A percentile compares a stretch with the other conserved stretches of the same genome.
Conservation (phyloP, 495 filamentous ascomycete species). For the Pseudomonodictys pantanalensis region DNA sequence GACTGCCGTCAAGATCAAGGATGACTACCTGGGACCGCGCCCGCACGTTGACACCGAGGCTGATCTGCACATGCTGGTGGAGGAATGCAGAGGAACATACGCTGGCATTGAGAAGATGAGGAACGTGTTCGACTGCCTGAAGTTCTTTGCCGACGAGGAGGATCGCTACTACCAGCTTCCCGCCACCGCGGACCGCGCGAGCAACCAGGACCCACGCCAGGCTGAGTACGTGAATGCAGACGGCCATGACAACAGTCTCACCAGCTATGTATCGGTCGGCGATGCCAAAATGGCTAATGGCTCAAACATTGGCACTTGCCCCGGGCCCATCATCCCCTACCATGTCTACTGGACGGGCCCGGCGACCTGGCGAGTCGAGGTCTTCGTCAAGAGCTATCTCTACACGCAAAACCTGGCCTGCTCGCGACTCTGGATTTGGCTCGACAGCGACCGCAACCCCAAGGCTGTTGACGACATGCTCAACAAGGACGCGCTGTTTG, state of each 20-base stretch:
- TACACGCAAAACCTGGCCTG: constrained; percentile 58
- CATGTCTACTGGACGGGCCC: constrained; percentile 60
- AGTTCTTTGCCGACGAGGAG: constrained; percentile 48
- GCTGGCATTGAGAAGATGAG: constrained; percentile 52
- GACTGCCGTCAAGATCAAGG: constrained; percentile 47
- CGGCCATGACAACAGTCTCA: constrained; percentile 43
- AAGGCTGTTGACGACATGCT: constrained; percentile 51
- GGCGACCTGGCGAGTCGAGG: constrained; percentile 56
- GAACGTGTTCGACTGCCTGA: constrained; percentile 53
- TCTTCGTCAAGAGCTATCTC: constrained; percentile 57
- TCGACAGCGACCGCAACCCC: constrained; percentile 51
- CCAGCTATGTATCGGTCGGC: constrained; percentile 35
- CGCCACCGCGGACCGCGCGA: constrained; percentile 38
- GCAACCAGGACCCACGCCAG: constrained; percentile 43
- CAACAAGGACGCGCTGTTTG: constrained; percentile 50
- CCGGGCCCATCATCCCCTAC: constrained; percentile 55
- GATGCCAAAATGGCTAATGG: constrained; percentile 37
- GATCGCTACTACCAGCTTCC: constrained; percentile 51
- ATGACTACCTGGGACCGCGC: constrained; percentile 51
- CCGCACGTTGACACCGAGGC: constrained; percentile 53
- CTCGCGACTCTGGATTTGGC: constrained; percentile 53
- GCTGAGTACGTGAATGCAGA: constrained; percentile 46
- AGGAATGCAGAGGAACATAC: constrained; percentile 51
- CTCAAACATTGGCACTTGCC: constrained; percentile 47
- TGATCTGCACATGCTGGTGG: constrained; percentile 49